Percentiles rank a stretch among this genome's conserved stretches.
phyloP scores from a whole-genome alignment of 2,329 filamentous ascomycete species.

The Aspergillus thermomutatus region DNA sequence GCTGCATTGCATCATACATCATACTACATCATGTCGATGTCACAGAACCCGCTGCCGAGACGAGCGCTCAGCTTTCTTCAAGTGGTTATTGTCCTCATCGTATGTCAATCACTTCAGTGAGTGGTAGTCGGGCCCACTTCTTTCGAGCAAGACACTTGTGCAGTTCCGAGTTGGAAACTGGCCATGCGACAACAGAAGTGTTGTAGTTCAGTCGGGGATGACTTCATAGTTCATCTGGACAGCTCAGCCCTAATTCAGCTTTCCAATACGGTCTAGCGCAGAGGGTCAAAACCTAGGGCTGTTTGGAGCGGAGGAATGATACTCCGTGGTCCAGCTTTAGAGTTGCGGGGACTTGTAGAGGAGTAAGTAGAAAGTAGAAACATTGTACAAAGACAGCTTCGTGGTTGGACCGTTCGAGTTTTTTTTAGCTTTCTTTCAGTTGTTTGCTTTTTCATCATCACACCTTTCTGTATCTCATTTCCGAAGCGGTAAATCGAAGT shows the following conservation, averaged over 20 bases:
- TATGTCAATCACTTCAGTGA: neutral
- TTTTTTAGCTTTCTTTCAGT: neutral
- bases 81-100: neutral
- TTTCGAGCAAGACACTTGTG: neutral
- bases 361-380: constrained; percentile 1
- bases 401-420: neutral
- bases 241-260: constrained; percentile 20
- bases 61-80: neutral
- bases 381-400: constrained; percentile 3
- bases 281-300: constrained; percentile 32
- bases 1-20: constrained; percentile 32
- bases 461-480: neutral
- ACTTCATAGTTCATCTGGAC: constrained; percentile 1
- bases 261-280: constrained; percentile 9
- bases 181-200: neutral
- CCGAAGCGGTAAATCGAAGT: neutral
- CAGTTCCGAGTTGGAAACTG: neutral
- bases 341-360: constrained; percentile 13
- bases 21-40: constrained; percentile 36
- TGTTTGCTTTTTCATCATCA: neutral
- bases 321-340: constrained; percentile 17
- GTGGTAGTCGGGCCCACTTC: neutral
- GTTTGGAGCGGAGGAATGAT: constrained; percentile 19
- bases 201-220: neutral
- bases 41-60: constrained; percentile 11